Evolutionary conservation across 2,329 filamentous ascomycete species (phyloP).

Genomic region (Scedosporium boydii): DNA sequence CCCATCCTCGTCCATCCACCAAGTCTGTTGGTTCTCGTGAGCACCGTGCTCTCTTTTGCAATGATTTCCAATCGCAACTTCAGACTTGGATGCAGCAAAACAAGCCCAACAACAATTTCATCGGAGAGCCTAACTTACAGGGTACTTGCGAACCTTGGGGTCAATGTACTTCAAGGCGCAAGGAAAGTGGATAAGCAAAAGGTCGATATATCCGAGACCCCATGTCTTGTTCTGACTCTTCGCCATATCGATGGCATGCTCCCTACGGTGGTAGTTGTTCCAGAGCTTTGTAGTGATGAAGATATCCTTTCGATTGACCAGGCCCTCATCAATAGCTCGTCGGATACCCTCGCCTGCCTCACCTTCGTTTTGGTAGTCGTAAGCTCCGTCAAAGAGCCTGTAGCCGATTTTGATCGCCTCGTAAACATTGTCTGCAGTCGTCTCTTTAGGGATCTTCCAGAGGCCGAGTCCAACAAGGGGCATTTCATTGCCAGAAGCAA

Average conservation of each 20-base stretch:
- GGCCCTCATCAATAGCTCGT: constrained; percentile 43
- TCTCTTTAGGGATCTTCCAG: constrained; percentile 53
- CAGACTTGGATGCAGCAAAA: too few species aligned
- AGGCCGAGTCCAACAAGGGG: constrained; percentile 55
- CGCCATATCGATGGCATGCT: constrained; percentile 18
- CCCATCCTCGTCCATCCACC: constrained; percentile 18
- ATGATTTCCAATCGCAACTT: too few species aligned
- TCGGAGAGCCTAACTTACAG: constrained; percentile 15
- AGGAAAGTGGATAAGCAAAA: constrained; percentile 25
- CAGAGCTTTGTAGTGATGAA: constrained; percentile 23
- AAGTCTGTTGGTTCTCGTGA: constrained; percentile 11
- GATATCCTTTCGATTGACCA: constrained; percentile 38
- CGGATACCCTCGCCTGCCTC: constrained; percentile 57
- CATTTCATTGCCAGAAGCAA: constrained; percentile 41
- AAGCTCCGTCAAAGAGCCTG: constrained; percentile 41
- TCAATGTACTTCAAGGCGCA: constrained; percentile 33
- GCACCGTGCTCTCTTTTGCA: too few species aligned
- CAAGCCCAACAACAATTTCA: neutral
- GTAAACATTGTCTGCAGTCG: constrained; percentile 50
- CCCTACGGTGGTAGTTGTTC: constrained; percentile 21
- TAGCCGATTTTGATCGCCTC: constrained; percentile 46
- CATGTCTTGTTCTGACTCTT: constrained; percentile 27
- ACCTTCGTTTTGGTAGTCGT: constrained; percentile 54
- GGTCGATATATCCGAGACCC: constrained; percentile 23
- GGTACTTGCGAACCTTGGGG: constrained; percentile 27